Evolutionary conservation across 768 basidiomycete species (phyloP).

Genomic region (Mycena rebaudengoi): DNA sequence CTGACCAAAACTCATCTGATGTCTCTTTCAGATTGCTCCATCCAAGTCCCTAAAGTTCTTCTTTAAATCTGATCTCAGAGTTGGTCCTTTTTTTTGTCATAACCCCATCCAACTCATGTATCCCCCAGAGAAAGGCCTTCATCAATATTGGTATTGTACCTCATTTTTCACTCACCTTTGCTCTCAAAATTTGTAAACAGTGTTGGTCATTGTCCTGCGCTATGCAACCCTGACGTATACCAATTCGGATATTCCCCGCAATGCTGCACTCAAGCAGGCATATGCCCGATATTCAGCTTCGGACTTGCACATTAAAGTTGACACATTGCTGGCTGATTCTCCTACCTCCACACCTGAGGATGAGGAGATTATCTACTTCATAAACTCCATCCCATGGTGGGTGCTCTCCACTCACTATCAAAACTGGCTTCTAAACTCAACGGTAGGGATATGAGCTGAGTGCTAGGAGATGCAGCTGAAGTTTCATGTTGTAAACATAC

Average conservation of each 20-base stretch:
- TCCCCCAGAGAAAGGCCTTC: background rate
- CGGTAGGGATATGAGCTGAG: too few relatives aligned
- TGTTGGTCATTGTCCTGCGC: conserved; percentile 8
- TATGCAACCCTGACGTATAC: background rate
- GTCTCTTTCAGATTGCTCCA: conserved; percentile 3
- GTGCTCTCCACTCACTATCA: too few relatives aligned
- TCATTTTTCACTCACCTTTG: background rate
- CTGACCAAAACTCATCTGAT: background rate
- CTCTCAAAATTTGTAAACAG: background rate
- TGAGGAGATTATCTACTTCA: conserved; percentile 5
- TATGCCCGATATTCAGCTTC: background rate
- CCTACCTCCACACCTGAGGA: background rate
- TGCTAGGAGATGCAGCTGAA: too few relatives aligned
- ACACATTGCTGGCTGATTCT: conserved; percentile 5
- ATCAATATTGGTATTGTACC: background rate
- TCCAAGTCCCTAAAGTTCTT: too few relatives aligned
- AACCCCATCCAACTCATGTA: background rate
- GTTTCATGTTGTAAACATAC: too few relatives aligned
- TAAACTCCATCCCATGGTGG: conserved; percentile 5
- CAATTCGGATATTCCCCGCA: background rate
- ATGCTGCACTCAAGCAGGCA: background rate
- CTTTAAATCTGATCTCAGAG: too few relatives aligned
- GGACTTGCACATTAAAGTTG: background rate
- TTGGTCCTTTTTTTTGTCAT: too few relatives aligned
- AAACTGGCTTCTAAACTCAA: too few relatives aligned